Conservation (phyloP, 768 basidiomycete species). For the Boletales sp. region DNA sequence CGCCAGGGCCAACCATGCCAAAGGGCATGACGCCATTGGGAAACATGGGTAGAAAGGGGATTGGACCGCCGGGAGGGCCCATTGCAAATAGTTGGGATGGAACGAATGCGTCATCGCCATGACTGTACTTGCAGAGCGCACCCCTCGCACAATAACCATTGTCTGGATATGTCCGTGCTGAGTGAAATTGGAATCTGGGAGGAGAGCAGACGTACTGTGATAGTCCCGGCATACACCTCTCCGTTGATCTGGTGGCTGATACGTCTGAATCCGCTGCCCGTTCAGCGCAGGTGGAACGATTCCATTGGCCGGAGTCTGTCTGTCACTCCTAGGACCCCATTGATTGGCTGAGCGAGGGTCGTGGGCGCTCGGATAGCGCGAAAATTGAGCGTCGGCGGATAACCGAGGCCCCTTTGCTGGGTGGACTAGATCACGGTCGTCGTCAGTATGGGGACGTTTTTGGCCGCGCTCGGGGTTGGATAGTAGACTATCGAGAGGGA, state of each 20-base stretch:
- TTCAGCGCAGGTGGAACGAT: slow-evolving; percentile 27
- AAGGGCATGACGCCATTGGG: slow-evolving; percentile 52
- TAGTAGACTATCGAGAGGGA: slow-evolving; percentile 67
- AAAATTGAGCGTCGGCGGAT: slow-evolving; percentile 60
- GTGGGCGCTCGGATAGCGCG: slow-evolving; percentile 51
- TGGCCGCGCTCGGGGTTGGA: slow-evolving; percentile 51
- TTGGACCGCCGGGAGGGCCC: slow-evolving; percentile 36
- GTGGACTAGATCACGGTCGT: slow-evolving; percentile 55
- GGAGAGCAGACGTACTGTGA: slow-evolving; percentile 61
- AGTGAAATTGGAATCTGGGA: slow-evolving; percentile 2
- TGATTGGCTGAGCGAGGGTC: slow-evolving; percentile 38
- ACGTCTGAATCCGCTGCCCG: slow-evolving; percentile 52
- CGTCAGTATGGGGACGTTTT: slow-evolving; percentile 63
- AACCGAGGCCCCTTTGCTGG: slow-evolving; percentile 74
- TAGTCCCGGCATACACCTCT: slow-evolving; percentile 88
- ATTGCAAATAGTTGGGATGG: slow-evolving; percentile 66
- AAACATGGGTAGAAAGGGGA: slow-evolving; percentile 76
- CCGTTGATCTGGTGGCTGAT: slow-evolving; percentile 69
- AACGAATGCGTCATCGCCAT: slow-evolving; percentile 84
- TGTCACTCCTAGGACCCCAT: slow-evolving; percentile 39
- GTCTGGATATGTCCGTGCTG: slow-evolving; percentile 45
- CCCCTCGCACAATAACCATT: slow-evolving; percentile 90
- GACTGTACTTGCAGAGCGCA: slow-evolving; percentile 85
- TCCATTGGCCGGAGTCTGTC: slow-evolving; percentile 24
- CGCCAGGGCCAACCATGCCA: slow-evolving; percentile 42